Conservation (phyloP, 257 asterid species). For the Petrea volubilis region DNA sequence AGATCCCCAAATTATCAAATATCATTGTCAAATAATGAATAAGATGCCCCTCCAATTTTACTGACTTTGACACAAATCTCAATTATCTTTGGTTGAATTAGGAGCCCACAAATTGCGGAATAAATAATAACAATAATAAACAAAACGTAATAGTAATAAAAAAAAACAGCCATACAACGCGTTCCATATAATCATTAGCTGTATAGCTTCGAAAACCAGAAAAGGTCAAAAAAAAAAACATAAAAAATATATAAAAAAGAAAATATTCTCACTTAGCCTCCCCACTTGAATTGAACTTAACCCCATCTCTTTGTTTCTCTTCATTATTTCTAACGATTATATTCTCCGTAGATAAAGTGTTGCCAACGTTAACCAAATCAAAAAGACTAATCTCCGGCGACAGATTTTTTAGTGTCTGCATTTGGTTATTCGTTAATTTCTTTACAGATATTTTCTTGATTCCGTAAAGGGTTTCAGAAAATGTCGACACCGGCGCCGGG, state of each 20-base stretch:
- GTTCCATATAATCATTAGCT: conserved; percentile 23
- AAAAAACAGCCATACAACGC: conserved; percentile 9
- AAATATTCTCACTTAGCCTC: neutral
- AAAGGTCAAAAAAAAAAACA: neutral
- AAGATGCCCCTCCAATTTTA: too few relatives aligned
- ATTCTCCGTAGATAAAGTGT: conserved; percentile 6
- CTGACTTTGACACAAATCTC: neutral
- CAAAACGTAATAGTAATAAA: too few relatives aligned
- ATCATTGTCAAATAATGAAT: too few relatives aligned
- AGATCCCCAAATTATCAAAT: too few relatives aligned
- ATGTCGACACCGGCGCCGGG: conserved; percentile 62
- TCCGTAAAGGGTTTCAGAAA: neutral
- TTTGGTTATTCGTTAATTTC: neutral
- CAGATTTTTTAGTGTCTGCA: neutral
- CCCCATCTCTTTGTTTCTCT: too few relatives aligned
- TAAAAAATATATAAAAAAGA: neutral
- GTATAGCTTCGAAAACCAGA: conserved; percentile 22
- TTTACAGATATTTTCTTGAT: too few relatives aligned
- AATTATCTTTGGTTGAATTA: conserved; percentile 10
- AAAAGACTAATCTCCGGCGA: neutral
- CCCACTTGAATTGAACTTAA: neutral
- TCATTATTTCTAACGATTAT: too few relatives aligned
- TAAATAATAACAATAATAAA: neutral
- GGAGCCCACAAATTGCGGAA: conserved; percentile 11
- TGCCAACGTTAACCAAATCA: neutral